Percentiles rank a stretch among this genome's conserved stretches.
Conservation (phyloP, 2,329 filamentous ascomycete genomes). For the Talaromyces piceae region DNA sequence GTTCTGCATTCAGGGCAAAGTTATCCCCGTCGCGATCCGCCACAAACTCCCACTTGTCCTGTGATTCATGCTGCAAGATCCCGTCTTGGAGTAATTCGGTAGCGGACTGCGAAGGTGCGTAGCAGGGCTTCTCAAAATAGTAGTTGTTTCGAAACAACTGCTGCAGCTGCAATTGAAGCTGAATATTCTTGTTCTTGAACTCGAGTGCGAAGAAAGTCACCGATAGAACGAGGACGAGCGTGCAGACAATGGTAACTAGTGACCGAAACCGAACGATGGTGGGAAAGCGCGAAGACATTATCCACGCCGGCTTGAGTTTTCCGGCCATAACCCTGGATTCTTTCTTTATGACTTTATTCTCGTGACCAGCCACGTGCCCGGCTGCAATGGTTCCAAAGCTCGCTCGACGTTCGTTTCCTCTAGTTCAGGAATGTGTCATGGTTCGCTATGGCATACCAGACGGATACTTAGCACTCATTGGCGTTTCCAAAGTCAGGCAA, state of each 20-base stretch:
- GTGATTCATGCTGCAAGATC: neutral
- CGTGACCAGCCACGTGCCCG: neutral
- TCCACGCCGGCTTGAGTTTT: constrained; percentile 6
- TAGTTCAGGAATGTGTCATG: constrained; percentile 2
- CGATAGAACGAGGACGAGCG: neutral
- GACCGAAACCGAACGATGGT: constrained; percentile 3
- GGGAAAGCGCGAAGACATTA: constrained; percentile 2
- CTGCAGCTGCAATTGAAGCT: constrained; percentile 7
- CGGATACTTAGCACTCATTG: neutral
- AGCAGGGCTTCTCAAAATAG: constrained; percentile 9
- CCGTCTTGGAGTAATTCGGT: constrained; percentile 3
- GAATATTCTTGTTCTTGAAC: constrained; percentile 9
- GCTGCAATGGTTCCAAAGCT: neutral
- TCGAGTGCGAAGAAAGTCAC: constrained; percentile 5
- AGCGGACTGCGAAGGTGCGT: constrained; percentile 3
- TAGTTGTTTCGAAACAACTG: constrained; percentile 10
- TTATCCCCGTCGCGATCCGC: constrained; percentile 28
- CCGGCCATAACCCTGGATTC: constrained; percentile 1
- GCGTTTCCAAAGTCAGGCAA: neutral
- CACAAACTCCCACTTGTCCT: constrained; percentile 26
- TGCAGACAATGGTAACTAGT: constrained; percentile 1
- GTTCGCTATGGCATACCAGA: neutral
- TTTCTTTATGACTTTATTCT: neutral
- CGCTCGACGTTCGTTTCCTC: neutral
- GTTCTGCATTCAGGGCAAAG: constrained; percentile 28